Conservation (phyloP, 2,329 filamentous ascomycete species). For the Trichoderma brevicompactum region DNA sequence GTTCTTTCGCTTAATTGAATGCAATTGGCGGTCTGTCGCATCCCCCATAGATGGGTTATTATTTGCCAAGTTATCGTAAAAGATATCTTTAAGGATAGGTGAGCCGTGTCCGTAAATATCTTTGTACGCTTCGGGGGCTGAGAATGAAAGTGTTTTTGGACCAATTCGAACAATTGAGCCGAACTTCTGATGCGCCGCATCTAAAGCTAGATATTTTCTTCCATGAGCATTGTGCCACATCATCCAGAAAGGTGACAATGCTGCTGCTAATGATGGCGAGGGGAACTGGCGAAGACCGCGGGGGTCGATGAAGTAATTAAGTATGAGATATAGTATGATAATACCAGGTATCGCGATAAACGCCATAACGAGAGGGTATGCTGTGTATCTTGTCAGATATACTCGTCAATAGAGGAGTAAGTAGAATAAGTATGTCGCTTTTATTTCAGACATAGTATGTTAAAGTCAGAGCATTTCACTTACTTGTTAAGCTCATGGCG, state of each 20-base stretch:
- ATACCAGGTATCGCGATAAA: neutral
- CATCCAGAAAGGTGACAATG: neutral
- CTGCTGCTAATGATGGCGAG: neutral
- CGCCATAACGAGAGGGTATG: neutral
- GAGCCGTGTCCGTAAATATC: neutral
- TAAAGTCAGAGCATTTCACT: no score
- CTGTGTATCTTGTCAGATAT: neutral
- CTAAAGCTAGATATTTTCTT: neutral
- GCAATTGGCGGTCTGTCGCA: neutral
- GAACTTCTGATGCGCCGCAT: neutral
- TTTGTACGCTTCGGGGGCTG: neutral
- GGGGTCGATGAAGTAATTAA: neutral
- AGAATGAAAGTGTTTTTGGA: neutral
- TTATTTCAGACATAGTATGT: neutral
- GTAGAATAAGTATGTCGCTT: neutral
- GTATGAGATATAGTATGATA: neutral
- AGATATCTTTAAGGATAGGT: neutral
- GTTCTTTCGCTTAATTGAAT: conserved; percentile 1
- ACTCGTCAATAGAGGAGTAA: neutral
- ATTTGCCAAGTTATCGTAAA: neutral
- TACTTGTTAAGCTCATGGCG: no score
- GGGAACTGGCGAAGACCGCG: neutral
- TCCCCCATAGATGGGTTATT: neutral
- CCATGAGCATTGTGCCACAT: neutral
- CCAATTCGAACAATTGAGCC: neutral